Percentiles rank a stretch among this genome's conserved stretches.
These are phyloP conservation scores for Limtongia smithiae DNA, from an alignment of 805 yeast species.

Conservation along the genomic window DNA sequence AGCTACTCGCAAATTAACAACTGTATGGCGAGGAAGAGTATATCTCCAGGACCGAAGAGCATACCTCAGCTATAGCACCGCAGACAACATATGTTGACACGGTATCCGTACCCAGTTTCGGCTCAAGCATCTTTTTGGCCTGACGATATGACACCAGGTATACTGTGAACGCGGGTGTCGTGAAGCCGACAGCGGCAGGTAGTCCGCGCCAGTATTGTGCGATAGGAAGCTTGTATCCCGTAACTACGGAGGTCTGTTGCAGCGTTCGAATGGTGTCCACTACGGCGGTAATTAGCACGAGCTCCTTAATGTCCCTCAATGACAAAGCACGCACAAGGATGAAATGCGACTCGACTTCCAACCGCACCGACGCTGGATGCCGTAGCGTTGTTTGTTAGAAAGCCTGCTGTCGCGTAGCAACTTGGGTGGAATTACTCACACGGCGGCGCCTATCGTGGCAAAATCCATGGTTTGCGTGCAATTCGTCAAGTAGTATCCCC, in stretches of 20 bases:
- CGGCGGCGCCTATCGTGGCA: constrained; percentile 41
- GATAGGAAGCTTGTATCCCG: constrained; percentile 39
- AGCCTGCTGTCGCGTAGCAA: not conserved
- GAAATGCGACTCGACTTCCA: constrained; percentile 40
- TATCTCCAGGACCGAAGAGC: too few species aligned
- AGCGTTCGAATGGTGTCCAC: constrained; percentile 44
- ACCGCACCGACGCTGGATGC: constrained; percentile 37
- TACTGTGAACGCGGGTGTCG: constrained; percentile 44
- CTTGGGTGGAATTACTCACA: constrained; percentile 29
- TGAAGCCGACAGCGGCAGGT: constrained; percentile 39
- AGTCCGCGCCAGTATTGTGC: constrained; percentile 43
- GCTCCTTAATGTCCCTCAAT: not conserved
- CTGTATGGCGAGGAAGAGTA: too few species aligned
- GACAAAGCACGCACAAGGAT: constrained; percentile 36
- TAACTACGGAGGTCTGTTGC: constrained; percentile 42
- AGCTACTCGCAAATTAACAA: constrained; percentile 9
- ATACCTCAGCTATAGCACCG: constrained; percentile 41
- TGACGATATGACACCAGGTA: constrained; percentile 43
- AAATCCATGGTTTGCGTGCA: constrained; percentile 36
- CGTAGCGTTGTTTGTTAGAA: not conserved
- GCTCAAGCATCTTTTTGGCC: constrained; percentile 38
- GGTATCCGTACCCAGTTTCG: constrained; percentile 36
- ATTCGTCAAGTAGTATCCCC: not conserved
- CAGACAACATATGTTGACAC: constrained; percentile 38
- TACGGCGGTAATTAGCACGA: constrained; percentile 3